These are phyloP conservation scores for Monosporascus cannonballus DNA, from an alignment of 2,329 filamentous ascomycete species.

Conservation along the genomic window DNA sequence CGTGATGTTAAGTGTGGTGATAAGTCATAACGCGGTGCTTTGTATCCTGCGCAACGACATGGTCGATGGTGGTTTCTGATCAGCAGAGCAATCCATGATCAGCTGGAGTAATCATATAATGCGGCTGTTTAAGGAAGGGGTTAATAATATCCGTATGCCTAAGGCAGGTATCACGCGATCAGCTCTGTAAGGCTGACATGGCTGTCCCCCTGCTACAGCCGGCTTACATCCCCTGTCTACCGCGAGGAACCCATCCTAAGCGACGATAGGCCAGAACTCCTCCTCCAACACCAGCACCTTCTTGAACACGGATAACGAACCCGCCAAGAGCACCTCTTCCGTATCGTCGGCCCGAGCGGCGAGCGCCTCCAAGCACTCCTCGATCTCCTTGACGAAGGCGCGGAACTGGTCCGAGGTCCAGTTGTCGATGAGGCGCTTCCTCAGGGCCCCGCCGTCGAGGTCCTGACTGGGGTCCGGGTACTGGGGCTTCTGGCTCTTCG, in stretches of 20 bases:
- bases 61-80: too few relatives aligned
- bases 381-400: constrained; percentile 36
- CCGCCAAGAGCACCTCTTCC: constrained; percentile 29
- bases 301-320: constrained; percentile 38
- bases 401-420: constrained; percentile 60
- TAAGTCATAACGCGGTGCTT: too few relatives aligned
- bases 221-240: too few relatives aligned
- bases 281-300: constrained; percentile 51
- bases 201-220: background rate
- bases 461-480: constrained; percentile 32
- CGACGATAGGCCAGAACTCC: constrained; percentile 49
- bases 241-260: background rate
- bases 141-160: too few relatives aligned
- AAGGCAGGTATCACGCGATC: too few relatives aligned
- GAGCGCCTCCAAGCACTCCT: constrained; percentile 25
- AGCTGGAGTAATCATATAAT: too few relatives aligned
- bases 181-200: background rate
- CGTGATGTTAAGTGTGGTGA: too few relatives aligned
- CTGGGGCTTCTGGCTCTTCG: constrained; percentile 28
- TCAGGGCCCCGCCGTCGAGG: constrained; percentile 57
- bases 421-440: constrained; percentile 61
- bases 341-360: constrained; percentile 19
- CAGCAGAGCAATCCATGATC: too few relatives aligned
- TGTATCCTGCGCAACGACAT: too few relatives aligned
- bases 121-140: too few relatives aligned